phyloP scores from a whole-genome alignment of 257 asterid species.

The Solanum neorickii region DNA sequence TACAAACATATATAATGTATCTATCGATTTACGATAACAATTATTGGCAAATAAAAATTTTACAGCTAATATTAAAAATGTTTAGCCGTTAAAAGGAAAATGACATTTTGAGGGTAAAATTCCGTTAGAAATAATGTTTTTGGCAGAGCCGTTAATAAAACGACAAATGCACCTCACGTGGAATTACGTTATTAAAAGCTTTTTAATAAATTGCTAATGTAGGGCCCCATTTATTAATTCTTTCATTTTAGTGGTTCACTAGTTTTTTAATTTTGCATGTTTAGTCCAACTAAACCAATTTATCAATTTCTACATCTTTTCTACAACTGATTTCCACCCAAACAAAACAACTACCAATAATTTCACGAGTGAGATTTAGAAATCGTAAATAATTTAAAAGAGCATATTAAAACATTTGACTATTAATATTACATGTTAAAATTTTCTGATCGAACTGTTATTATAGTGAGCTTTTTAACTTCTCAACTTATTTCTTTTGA shows the following conservation, averaged over 20 bases:
- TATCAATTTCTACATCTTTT: background rate
- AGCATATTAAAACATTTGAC: background rate
- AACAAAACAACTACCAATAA: background rate
- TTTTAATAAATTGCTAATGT: background rate
- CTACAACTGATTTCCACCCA: background rate
- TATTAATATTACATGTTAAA: background rate
- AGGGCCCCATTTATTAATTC: background rate
- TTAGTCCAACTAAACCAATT: background rate
- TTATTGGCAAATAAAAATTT: background rate
- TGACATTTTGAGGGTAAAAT: background rate
- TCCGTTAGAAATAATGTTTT: slow-evolving; percentile 2
- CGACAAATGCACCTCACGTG: slow-evolving; percentile 15
- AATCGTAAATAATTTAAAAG: background rate
- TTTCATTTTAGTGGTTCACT: background rate
- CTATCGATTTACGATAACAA: background rate
- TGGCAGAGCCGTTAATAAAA: slow-evolving; percentile 32
- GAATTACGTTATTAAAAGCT: background rate
- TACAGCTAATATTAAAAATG: background rate
- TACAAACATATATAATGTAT: background rate
- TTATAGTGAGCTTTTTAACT: background rate
- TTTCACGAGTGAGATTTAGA: background rate
- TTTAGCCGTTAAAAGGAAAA: background rate
- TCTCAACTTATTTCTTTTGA: too few species aligned
- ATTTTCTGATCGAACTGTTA: too few species aligned
- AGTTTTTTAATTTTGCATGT: background rate